phyloP scores from a whole-genome alignment of 176 grass and related monocot species.

The Hordeum marinum region DNA sequence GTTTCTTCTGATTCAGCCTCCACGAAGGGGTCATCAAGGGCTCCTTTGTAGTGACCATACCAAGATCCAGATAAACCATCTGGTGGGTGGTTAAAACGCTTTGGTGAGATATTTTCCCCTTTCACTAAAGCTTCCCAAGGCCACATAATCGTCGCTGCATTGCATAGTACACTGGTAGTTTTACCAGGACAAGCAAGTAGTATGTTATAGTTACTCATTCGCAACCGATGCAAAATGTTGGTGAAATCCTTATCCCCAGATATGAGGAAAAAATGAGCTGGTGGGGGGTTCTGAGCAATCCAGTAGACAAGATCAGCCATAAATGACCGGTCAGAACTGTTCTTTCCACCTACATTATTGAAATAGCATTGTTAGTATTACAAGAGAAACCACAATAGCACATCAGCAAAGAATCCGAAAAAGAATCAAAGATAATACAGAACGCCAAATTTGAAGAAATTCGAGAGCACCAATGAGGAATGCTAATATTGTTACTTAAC shows the following conservation, averaged over 20 bases:
- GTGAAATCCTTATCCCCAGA: slow-evolving; percentile 80
- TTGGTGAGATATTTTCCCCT: slow-evolving; percentile 51
- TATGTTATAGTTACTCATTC: slow-evolving; percentile 97
- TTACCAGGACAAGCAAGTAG: slow-evolving; percentile 55
- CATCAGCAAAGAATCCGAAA: background rate
- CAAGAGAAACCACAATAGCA: background rate
- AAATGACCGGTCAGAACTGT: slow-evolving; percentile 81
- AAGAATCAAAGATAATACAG: background rate
- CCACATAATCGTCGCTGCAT: slow-evolving; percentile 86
- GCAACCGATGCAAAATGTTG: slow-evolving; percentile 76
- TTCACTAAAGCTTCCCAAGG: slow-evolving; percentile 75
- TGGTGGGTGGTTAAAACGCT: slow-evolving; percentile 75
- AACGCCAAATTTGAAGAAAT: background rate
- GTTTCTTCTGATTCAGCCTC: slow-evolving; percentile 42
- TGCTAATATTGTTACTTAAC: too few relatives aligned
- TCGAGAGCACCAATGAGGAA: background rate
- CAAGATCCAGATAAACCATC: slow-evolving; percentile 86
- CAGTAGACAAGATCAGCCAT: slow-evolving; percentile 82
- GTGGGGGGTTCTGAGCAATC: slow-evolving; percentile 84
- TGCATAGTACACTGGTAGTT: slow-evolving; percentile 39
- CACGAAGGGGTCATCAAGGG: slow-evolving; percentile 57
- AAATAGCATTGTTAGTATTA: slow-evolving; percentile 27
- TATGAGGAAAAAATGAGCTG: slow-evolving; percentile 89
- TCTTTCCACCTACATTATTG: slow-evolving; percentile 69
- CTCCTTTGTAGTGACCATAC: slow-evolving; percentile 79